Evolutionary conservation across 2,329 filamentous ascomycete genomes (phyloP), one percentile per base, ranked within the genome.

Genomic region (Sarocladiaceae sp.): DNA sequence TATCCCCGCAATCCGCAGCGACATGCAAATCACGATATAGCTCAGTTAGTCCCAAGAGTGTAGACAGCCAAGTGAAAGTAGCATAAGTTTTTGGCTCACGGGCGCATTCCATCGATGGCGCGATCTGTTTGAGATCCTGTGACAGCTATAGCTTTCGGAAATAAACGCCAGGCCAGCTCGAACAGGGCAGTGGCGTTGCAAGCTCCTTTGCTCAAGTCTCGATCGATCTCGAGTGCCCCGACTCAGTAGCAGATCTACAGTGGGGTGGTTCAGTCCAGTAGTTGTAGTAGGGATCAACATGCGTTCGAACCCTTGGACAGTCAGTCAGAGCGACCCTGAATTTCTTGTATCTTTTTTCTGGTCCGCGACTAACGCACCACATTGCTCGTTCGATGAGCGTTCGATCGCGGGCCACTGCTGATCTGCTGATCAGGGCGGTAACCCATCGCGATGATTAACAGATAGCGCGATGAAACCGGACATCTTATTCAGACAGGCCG

Each of bases 381-480:
- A 48, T 48, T 25, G 44, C 25, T 33, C 17, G 44, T 33, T 48
- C 44, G 44, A 48, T 48, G 44, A 48, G 26, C 23, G 40, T 33
- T 48, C 28, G 44, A 48, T 48, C 44, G 44, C 12, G 12, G 26
- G 23, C 23, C 11, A 20, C 17, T 31, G 26, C 26, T 48, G 26
- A 31, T 33, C 44, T 33, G 44, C 44, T 33, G 44, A 48, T 48
- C 44, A 11, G 28, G 44, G 12, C 37, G 22, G 17, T 48, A 28
- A 31, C 33, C 17, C 18, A 44, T 26, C 23, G 40, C 37, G 10
- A 40, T 4, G 8, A 28, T n/a, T 25, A 11, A n/a, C n/a, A n/a
- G n/a, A n/a, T n/a, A n/a, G n/a, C n/a, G n/a, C n/a, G n/a, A n/a
- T n/a, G n/a, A n/a, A n/a, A n/a, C n/a, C n/a, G n/a, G n/a, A n/a